Percentiles rank a stretch among this genome's conserved stretches.
Evolutionary conservation across 1,284 basidiomycete genomes (phyloP).

Genomic region (Apiotrichum mycotoxinovorans): DNA sequence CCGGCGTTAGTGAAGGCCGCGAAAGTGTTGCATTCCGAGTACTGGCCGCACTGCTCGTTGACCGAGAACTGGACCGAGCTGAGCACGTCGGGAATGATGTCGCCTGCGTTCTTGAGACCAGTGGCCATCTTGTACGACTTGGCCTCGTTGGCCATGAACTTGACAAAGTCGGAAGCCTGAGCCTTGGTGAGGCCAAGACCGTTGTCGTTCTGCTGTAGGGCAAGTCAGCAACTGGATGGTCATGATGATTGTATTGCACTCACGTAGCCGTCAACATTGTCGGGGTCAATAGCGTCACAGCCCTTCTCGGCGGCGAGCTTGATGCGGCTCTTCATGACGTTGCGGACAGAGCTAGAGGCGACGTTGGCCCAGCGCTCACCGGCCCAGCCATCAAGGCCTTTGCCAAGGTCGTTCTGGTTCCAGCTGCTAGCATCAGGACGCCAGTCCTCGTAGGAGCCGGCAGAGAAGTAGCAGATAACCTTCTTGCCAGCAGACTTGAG

Average conservation of each 20-base stretch:
- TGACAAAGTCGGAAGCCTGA: slow-evolving; percentile 37
- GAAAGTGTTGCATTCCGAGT: slow-evolving; percentile 30
- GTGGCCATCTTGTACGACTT: slow-evolving; percentile 17
- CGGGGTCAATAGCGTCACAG: slow-evolving; percentile 48
- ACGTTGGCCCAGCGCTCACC: slow-evolving; percentile 13
- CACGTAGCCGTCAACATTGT: slow-evolving; percentile 41
- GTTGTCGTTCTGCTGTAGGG: slow-evolving; percentile 5
- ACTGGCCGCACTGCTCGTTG: slow-evolving; percentile 16
- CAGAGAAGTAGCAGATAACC: slow-evolving; percentile 47
- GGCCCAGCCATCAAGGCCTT: slow-evolving; percentile 3
- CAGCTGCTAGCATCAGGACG: slow-evolving; percentile 3
- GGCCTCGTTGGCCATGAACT: slow-evolving; percentile 29
- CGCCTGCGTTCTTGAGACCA: slow-evolving; percentile 42
- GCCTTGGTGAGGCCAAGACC: slow-evolving; percentile 13
- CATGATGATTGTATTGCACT: background rate
- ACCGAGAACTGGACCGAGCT: slow-evolving; percentile 8
- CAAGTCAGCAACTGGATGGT: background rate
- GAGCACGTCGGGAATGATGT: background rate
- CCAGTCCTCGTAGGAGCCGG: slow-evolving; percentile 38
- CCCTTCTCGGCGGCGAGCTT: slow-evolving; percentile 33
- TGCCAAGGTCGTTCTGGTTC: slow-evolving; percentile 4
- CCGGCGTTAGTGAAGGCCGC: slow-evolving; percentile 25
- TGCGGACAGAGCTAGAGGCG: background rate
- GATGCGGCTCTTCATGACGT: slow-evolving; percentile 22
- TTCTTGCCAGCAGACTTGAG: slow-evolving; percentile 33